Base-by-base conservation (phyloP, 192 early-diverging fungal species). In the Linnemannia zychae region DNA sequence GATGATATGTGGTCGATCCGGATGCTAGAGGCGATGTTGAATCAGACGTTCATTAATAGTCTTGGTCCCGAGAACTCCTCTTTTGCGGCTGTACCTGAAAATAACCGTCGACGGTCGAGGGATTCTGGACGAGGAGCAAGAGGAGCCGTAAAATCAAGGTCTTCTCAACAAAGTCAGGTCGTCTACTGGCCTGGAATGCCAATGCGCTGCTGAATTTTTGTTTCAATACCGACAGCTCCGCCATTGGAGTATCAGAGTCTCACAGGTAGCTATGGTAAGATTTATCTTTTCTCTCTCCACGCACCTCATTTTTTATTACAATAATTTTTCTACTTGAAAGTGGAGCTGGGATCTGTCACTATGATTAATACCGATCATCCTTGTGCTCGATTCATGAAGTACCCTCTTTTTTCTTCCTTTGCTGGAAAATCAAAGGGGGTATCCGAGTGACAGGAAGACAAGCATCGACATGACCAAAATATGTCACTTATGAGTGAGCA, bases 321-420 rank as follows among this genome's bases (percentile, higher is more conserved):
- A 34, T 33, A 31, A 48, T 4, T 11, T 33, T 37, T 31, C 15
- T 44, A 16, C 52, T 7, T 71, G 38, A 33, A 70, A 7, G 11
- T 18, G 2, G 15, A 12, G 17, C 20, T 24, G 33, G 38, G 6
- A 47, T 17, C 75, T 67, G 40, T 83, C 81, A 83, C 81, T 60
- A 83, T 83, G 81, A 83, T 83, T 75, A 83, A 37, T n/a, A 67
- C 60, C 28, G 36, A 50, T 82, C 81, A 83, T 83, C 81, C 81
- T 83, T 83, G 81, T 83, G 72, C 81, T 83, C 67, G 75, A 78
- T 40, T 44, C 22, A 34, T 31, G 44, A 36, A 34, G 50, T 34
- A 50, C 50, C 31, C 37, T 72, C 44, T 76, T 67, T 36, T 34
- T 34, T 15, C 33, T 48, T 71, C 13, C 33, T 48, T 47, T 3